These are phyloP conservation scores for Aotearoamyces nothofagi DNA, from an alignment of 2,329 filamentous ascomycete genomes.

Conservation along the genomic window DNA sequence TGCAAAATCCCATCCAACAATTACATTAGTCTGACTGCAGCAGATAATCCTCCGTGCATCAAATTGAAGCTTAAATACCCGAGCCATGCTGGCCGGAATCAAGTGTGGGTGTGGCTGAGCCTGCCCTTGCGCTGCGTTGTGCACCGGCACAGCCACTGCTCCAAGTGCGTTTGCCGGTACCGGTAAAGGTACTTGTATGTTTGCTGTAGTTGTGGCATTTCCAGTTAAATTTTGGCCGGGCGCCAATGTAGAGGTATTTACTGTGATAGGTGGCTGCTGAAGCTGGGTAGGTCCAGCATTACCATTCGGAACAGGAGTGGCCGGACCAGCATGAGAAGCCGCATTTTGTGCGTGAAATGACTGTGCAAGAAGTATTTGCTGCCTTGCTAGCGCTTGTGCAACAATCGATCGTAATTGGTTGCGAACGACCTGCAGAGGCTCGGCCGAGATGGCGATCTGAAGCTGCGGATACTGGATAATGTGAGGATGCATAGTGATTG, in stretches of 20 bases:
- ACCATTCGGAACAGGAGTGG: no score
- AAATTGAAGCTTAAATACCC: slow-evolving; percentile 95
- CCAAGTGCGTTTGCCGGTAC: neutral
- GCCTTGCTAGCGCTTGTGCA: slow-evolving; percentile 3
- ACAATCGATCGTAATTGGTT: slow-evolving; percentile 19
- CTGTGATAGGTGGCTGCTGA: neutral
- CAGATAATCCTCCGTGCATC: slow-evolving; percentile 87
- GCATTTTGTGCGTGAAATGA: no score
- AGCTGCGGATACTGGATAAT: slow-evolving; percentile 26
- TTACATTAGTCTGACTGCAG: slow-evolving; percentile 79
- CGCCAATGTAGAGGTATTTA: no score
- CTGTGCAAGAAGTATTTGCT: no score
- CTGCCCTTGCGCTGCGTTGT: slow-evolving; percentile 9
- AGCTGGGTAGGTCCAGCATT: no score
- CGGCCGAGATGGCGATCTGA: slow-evolving; percentile 32
- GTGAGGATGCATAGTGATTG: slow-evolving; percentile 12
- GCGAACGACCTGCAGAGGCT: slow-evolving; percentile 28
- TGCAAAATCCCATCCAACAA: slow-evolving; percentile 97
- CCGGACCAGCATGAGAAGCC: neutral
- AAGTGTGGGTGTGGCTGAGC: slow-evolving; percentile 10
- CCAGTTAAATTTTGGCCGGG: neutral
- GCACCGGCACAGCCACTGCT: slow-evolving; percentile 2
- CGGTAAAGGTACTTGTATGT: no score
- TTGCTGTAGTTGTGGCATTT: neutral
- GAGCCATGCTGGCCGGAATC: slow-evolving; percentile 24